phyloP scores from a whole-genome alignment of 2,329 filamentous ascomycete genomes.

The Talaromyces pinophilus region DNA sequence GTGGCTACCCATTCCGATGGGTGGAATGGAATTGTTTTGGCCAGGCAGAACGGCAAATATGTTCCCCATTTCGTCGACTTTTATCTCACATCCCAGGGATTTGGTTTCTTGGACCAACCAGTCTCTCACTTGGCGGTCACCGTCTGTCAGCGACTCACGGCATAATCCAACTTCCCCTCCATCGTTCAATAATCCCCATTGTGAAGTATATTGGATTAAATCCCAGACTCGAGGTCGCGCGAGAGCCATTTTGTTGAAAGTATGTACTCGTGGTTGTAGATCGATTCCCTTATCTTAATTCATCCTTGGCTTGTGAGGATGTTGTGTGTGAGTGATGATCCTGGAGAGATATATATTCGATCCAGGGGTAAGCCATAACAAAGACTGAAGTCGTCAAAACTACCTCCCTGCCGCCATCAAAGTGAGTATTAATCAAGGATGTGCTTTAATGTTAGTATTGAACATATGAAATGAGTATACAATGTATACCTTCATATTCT shows the following conservation, averaged over 20 bases:
- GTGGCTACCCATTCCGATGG: conserved; percentile 71
- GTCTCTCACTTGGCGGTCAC: conserved; percentile 65
- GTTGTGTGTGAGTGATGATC: background rate
- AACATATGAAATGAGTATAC: background rate
- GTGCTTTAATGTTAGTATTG: too few species aligned
- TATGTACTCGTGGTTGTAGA: background rate
- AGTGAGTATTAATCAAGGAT: too few species aligned
- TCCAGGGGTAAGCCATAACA: background rate
- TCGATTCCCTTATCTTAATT: background rate
- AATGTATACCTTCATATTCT: background rate
- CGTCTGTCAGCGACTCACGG: conserved; percentile 67
- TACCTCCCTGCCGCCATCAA: background rate
- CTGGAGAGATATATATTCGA: background rate
- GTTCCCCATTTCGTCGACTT: conserved; percentile 73
- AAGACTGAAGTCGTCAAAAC: background rate
- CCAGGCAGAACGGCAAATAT: conserved; percentile 73
- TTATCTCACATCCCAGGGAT: conserved; percentile 62
- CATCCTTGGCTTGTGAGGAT: too few species aligned
- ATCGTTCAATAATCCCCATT: background rate
- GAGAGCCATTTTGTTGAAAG: background rate
- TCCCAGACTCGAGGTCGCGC: background rate
- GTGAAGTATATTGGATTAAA: background rate
- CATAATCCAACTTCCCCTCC: conserved; percentile 60
- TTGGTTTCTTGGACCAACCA: conserved; percentile 67
- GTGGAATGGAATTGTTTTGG: conserved; percentile 47